Conservation (phyloP, 352 stramenopile species). For the Globisporangium okanoganense region DNA sequence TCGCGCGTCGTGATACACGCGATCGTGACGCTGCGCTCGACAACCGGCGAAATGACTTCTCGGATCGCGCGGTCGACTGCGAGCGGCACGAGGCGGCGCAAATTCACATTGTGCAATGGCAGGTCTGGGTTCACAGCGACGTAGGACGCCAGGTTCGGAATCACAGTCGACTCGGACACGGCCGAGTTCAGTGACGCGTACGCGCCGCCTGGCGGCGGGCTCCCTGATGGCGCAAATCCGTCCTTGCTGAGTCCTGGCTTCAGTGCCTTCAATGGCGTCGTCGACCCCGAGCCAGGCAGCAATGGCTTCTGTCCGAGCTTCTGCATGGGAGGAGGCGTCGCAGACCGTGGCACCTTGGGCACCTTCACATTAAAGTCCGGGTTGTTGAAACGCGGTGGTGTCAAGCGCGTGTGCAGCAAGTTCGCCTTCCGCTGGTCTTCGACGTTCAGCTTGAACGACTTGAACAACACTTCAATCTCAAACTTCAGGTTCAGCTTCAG, state of each 20-base stretch:
- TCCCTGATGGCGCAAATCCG: conserved; percentile 48
- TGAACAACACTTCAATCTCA: conserved; percentile 99
- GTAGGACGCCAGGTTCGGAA: conserved; percentile 97
- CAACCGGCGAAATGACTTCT: conserved; percentile 98
- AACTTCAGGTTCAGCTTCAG: conserved; percentile 99
- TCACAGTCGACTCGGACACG: conserved; percentile 93
- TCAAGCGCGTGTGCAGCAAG: conserved; percentile 86
- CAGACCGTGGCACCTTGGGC: conserved; percentile 45
- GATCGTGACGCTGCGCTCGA: conserved; percentile 98
- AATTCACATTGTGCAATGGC: conserved; percentile 90
- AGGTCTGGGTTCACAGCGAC: conserved; percentile 97
- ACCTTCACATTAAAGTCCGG: conserved; percentile 99
- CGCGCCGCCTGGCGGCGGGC: conserved; percentile 33
- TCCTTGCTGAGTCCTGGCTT: conserved; percentile 39
- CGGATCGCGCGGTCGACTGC: conserved; percentile 97
- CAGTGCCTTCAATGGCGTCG: conserved; percentile 53
- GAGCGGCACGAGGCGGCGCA: conserved; percentile 95
- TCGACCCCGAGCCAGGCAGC: conserved; percentile 15
- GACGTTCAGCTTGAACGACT: conserved; percentile 97
- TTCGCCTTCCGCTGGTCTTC: conserved; percentile 94
- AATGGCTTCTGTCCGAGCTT: conserved; percentile 30
- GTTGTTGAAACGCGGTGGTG: conserved; percentile 94
- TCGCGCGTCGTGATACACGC: conserved; percentile 98
- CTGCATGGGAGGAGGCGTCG: conserved; percentile 50
- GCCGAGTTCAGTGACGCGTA: conserved; percentile 31